Base-by-base conservation (phyloP, 2,329 filamentous ascomycete genomes). In the Thielaviopsis punctulata region DNA sequence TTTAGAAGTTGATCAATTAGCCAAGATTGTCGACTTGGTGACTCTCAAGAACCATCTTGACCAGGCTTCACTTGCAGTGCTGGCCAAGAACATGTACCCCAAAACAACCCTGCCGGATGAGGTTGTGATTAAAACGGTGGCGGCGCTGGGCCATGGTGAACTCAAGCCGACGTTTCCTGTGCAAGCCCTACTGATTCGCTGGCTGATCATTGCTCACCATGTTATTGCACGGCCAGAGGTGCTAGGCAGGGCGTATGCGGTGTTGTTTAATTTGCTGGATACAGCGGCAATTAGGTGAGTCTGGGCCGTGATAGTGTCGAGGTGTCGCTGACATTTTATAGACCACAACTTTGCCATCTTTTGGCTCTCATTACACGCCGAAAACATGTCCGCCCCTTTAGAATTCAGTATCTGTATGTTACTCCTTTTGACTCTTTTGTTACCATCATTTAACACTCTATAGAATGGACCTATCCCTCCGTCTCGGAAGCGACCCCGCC, bases 181-280 rank as follows among this genome's bases (percentile, higher is more conserved):
- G 0, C 86, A 94, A 65, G 76, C 75, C 23, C 70, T 79, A 43
- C 69, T 93, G 49, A 66, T 93, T 56, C 81, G 77, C 65, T 94
- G 87, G 87, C 69, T 93, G 48, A 74, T 87, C 53, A 77, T 86
- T 66, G 75, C 86, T 3, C 80, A 89, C 60, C 82, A 87, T 58
- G 68, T 82, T 45, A 65, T 92, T 19, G 78, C 85, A 51, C 75
- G 79, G 41, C 73, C 75, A 45, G 69, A 68, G 6, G 68, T 81
- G 8, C 65, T 94, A 48, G 80, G 80, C 4, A 80, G 79, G 56
- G 69, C 83, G 1, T 94, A 93, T 60, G 72, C 79, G 0, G 76
- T 90, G 18, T 65, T 94, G 3, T 94, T 94, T 62, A 86, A 86
- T 57, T 69, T 90, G 57, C 72, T 94, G 5, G 85, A 93, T 61